A percentile compares a stretch with the other conserved stretches of the same genome.
Conservation (phyloP, 2,329 filamentous ascomycete genomes). For the Bipolaris cookei region DNA sequence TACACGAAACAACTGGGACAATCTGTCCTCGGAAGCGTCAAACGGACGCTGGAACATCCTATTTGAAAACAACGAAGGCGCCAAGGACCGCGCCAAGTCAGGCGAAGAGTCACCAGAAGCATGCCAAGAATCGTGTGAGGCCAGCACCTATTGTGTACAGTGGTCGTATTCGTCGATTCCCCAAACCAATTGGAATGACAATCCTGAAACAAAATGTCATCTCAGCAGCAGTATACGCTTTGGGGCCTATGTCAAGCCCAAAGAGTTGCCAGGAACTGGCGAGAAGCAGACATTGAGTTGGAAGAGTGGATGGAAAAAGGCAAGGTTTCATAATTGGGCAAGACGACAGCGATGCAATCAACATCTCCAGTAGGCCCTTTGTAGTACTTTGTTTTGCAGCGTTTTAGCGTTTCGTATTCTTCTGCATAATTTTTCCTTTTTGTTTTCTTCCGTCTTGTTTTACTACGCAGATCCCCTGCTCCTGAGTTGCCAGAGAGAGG, state of each 20-base stretch:
- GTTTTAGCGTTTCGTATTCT: slow-evolving; percentile 7
- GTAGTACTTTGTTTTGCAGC: slow-evolving; percentile 1
- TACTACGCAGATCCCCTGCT: background rate
- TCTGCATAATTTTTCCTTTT: background rate
- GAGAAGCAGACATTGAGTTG: slow-evolving; percentile 22
- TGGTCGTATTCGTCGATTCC: slow-evolving; percentile 41
- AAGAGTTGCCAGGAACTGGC: slow-evolving; percentile 21
- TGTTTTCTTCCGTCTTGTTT: background rate
- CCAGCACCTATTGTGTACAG: slow-evolving; percentile 40
- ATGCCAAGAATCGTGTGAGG: slow-evolving; percentile 38
- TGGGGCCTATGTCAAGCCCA: slow-evolving; percentile 24
- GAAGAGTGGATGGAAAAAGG: slow-evolving; percentile 44
- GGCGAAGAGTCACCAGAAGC: slow-evolving; percentile 39
- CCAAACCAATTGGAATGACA: slow-evolving; percentile 40
- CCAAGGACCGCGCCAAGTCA: slow-evolving; percentile 21
- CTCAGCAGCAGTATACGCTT: slow-evolving; percentile 42
- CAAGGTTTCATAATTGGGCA: slow-evolving; percentile 36
- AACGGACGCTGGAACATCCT: slow-evolving; percentile 46
- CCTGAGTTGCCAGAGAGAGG: background rate
- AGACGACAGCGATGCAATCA: slow-evolving; percentile 38
- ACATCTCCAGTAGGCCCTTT: slow-evolving; percentile 10
- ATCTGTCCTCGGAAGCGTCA: slow-evolving; percentile 37
- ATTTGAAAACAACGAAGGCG: slow-evolving; percentile 28
- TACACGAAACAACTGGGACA: slow-evolving; percentile 44
- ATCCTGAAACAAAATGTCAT: slow-evolving; percentile 43